Evolutionary conservation across 306 rosid species (phyloP).

Genomic region (Crotalaria pallida): DNA sequence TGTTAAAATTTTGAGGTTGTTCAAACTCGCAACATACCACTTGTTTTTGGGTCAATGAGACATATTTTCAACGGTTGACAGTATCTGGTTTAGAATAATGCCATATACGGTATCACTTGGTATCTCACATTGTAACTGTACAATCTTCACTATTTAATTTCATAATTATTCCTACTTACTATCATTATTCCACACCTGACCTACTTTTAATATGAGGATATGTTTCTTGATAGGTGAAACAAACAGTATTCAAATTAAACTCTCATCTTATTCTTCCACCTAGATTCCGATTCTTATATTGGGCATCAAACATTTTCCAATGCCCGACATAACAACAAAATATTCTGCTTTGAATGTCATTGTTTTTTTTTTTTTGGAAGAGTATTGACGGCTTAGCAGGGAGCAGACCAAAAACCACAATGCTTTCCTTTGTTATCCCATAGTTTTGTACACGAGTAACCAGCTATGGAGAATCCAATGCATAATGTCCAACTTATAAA

Average conservation of each 20-base stretch:
- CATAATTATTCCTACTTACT: not conserved
- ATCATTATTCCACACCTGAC: no score
- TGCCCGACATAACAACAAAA: no score
- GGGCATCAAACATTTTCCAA: no score
- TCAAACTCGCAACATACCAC: not conserved
- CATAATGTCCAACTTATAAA: slow-evolving; percentile 57
- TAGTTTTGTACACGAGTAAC: not conserved
- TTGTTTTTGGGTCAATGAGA: not conserved
- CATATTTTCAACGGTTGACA: not conserved
- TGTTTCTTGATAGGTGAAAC: not conserved
- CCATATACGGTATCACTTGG: not conserved
- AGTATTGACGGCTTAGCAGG: not conserved
- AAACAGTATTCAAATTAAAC: not conserved
- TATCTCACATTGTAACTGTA: no score
- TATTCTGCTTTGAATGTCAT: no score
- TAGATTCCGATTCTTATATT: not conserved
- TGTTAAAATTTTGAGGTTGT: no score
- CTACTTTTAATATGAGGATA: not conserved
- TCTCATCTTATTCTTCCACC: not conserved
- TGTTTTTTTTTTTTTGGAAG: not conserved
- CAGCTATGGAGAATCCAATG: slow-evolving; percentile 7
- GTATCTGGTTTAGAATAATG: not conserved
- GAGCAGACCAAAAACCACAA: not conserved
- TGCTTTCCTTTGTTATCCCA: not conserved
- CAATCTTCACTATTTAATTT: no score